Evolutionary conservation across 2,329 filamentous ascomycete genomes (phyloP), one percentile per base, ranked within the genome.

Genomic region (Arachnomyces sp.): DNA sequence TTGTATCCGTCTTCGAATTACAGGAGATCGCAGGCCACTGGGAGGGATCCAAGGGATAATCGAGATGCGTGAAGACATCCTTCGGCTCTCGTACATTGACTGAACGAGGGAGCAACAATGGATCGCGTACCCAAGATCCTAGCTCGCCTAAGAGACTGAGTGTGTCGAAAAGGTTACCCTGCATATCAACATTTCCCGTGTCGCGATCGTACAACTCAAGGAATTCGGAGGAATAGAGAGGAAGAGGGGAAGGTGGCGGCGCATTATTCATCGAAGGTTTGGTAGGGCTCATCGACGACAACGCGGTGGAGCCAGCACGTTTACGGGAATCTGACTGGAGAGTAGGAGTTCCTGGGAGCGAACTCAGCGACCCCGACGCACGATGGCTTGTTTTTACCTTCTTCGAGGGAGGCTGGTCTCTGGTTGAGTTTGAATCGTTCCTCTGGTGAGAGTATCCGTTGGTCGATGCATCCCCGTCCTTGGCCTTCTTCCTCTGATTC

Each of bases 401-500:
- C 63, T 94, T 95, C 30, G 78, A 61, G 2, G 82, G 76, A n/a
- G 65, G 64, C 28, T 68, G 66, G 46, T 77, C 74, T 54, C 70
- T 66, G 28, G 70, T 65, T 40, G 64, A 58, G 20, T 63, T 61
- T 25, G 73, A 73, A 38, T 84, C 81, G 43, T 72, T 68, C 45
- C 76, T 73, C 41, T 74, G 69, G 31, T 70, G 67, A 37, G 77
- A 51, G 67, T 69, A 79, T 37, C 83, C 83, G 56, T 88, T 89
- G 37, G 79, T 66, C 53, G 79, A 76, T 25, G 81, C 60, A 12
- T 63, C 52, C 32, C 80, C 79, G 37, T 88, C 84, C 58, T 88
- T 93, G 29, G 75, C 63, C 64, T 89, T 94, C 71, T 93, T 95
- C 70, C 89, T 94, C 57, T 88, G 83, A 58, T 75, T 82, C 60